Evolutionary conservation across 495 filamentous ascomycete species (phyloP), one percentile per base, ranked within the genome.

Genomic region (Acidiella bohemica): DNA sequence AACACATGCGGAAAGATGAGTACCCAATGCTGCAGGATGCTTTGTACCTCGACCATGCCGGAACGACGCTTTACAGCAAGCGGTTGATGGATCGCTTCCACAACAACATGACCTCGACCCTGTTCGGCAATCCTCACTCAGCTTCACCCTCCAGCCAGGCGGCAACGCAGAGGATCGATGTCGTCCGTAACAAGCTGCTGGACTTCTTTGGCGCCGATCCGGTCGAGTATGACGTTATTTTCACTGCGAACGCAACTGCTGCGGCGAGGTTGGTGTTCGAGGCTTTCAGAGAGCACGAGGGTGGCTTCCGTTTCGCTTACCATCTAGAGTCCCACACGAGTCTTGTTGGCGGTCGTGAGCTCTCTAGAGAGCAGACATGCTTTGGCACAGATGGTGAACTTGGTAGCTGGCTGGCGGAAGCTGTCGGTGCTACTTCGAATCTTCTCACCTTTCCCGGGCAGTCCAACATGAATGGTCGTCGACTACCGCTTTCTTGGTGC

Each of bases 71-170:
- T 1, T 88, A 84, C 57, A 62, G 83, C 18, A 87, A 80, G 53
- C 88, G 84, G 21, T 64, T 85, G 22, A 78, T 95, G 44, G 78
- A 90, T 39, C 65, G 66, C 8, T 93, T 87, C 59, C 73, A 77
- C 8, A 53, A 59, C 2, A 80, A 90, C 41, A 78, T 94, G 66
- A 79, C 73, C 9, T 65, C 74, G 1, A 81, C 78, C 59, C 64
- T 95, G 2, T 84, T 83, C 53, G 88, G 88, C 9, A 96, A 96
- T 49, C 86, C 88, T 1, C 88, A 96, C 55, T 94, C 87, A 1
- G 76, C 74, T 49, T 93, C 86, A 1, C 58, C 70, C 4, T 81
- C 87, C 0, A 92, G 88, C 0, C 81, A 88, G 51, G 64, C 72
- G 6, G 79, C 87, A 0, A 81, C 77, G 0, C 66, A 69, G 11